Evolutionary conservation across 441 rosid species (phyloP), one percentile per base, ranked within the genome.

Genomic region (Eruca vesicaria): DNA sequence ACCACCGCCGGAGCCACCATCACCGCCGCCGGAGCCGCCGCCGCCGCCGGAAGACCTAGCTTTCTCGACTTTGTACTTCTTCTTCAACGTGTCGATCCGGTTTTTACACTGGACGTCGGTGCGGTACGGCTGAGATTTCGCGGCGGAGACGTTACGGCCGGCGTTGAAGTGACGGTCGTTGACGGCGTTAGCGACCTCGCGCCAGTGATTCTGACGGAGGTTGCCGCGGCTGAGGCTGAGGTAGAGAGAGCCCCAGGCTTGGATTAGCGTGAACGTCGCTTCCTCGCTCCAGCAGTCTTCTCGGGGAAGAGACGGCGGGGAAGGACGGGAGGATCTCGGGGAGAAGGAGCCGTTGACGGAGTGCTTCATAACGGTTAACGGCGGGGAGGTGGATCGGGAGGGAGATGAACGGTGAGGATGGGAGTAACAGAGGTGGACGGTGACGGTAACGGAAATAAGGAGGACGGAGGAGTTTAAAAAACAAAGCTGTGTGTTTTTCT

Each of bases 231-330:
- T 91, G 53, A 93, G 95, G 60, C 89, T 91, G 28, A 93, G 19
- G 80, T 87, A 93, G 29, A 97, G 95, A 35, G 84, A 71, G 15
- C 99, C 99, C 99, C 99, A 95, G 15, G 93, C 87, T 45, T 91
- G 92, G 73, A 95, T 87, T 50, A 95, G 97, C 48, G 99, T 95
- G 36, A 89, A 85, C 12, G 97, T 90, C 11, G 99, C 99, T 56
- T 93, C 99, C 78, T 93, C 98, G 83, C 92, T 91, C 99, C 98
- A 95, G 87, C 96, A 95, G 62, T 95, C 99, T 57, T 95, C 99
- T 1, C 99, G 90, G 60, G 89, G 83, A 41, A 75, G 82, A 38
- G 68, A 33, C 57, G 81, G 26, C 3, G 99, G 93, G 4, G 90
- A 53, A 23, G 93, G 79, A 19, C 99, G 97, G 19, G 88, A 83